Conservation (phyloP, 2,329 filamentous ascomycete genomes). For the Trichophyton verrucosum region DNA sequence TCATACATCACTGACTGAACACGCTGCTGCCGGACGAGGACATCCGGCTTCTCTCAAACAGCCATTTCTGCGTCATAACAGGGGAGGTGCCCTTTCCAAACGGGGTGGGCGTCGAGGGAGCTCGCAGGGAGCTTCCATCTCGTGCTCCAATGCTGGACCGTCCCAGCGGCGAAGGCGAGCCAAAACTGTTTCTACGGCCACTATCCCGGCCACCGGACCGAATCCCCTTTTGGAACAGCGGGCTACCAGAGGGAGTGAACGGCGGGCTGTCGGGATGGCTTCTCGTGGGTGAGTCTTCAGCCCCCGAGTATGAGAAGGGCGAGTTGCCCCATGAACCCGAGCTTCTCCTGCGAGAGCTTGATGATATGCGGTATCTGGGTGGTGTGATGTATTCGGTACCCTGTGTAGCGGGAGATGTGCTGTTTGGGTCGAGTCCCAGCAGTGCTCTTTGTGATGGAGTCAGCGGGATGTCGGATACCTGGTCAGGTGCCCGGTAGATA, state of each 20-base stretch:
- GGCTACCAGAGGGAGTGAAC: slow-evolving; percentile 43
- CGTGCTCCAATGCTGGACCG: slow-evolving; percentile 30
- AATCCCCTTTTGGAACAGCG: slow-evolving; percentile 57
- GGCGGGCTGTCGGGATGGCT: slow-evolving; percentile 34
- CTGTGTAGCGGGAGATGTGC: slow-evolving; percentile 51
- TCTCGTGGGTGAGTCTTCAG: slow-evolving; percentile 24
- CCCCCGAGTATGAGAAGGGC: slow-evolving; percentile 29
- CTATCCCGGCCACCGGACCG: slow-evolving; percentile 28
- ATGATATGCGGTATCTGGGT: slow-evolving; percentile 69
- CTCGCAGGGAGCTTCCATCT: slow-evolving; percentile 41
- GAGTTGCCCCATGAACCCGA: slow-evolving; percentile 28
- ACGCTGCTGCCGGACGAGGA: slow-evolving; percentile 22
- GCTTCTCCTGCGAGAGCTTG: slow-evolving; percentile 40
- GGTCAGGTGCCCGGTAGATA: slow-evolving; percentile 58
- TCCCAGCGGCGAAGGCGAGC: slow-evolving; percentile 43
- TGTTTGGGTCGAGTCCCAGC: slow-evolving; percentile 63
- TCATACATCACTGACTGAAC: background rate
- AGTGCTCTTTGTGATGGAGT: slow-evolving; percentile 78
- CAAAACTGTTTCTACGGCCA: slow-evolving; percentile 50
- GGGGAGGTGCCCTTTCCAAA: slow-evolving; percentile 57
- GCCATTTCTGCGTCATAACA: slow-evolving; percentile 81
- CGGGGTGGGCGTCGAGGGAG: slow-evolving; percentile 57
- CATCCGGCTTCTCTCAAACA: slow-evolving; percentile 64
- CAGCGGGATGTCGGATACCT: slow-evolving; percentile 77
- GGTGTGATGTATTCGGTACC: slow-evolving; percentile 69